Conservation (phyloP, 805 yeast species). For the Citeromyces matritensis region DNA sequence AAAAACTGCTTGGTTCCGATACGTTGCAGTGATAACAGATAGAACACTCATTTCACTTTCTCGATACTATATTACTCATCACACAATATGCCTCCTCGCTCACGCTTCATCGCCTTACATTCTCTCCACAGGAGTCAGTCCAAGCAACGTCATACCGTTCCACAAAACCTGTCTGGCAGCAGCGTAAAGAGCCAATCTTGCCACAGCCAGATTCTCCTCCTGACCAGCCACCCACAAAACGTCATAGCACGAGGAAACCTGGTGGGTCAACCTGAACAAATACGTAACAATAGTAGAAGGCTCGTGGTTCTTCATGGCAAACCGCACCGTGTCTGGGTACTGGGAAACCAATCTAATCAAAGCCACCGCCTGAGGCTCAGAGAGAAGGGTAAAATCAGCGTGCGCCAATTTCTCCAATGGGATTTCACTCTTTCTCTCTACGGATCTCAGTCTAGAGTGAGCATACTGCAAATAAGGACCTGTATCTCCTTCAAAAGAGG, state of each 20-base stretch:
- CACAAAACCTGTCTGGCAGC: constrained; percentile 80
- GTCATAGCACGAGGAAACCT: constrained; percentile 92
- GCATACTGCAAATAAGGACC: constrained; percentile 98
- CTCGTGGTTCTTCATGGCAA: constrained; percentile 73
- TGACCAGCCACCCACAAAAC: constrained; percentile 96
- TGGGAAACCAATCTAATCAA: constrained; percentile 71
- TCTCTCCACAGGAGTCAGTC: constrained; percentile 96
- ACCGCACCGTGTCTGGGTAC: constrained; percentile 81
- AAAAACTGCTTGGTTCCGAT: too few species aligned
- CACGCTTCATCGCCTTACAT: constrained; percentile 52
- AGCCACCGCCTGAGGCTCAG: constrained; percentile 19
- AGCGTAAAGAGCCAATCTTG: constrained; percentile 83
- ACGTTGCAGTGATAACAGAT: too few species aligned
- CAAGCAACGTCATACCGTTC: constrained; percentile 83
- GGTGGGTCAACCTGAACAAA: constrained; percentile 81
- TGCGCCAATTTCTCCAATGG: constrained; percentile 15
- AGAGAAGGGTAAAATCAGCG: constrained; percentile 10
- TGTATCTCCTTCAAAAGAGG: constrained; percentile 96
- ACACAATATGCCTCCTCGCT: too few species aligned
- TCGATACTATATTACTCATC: too few species aligned
- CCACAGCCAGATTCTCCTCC: constrained; percentile 68
- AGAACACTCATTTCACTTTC: too few species aligned
- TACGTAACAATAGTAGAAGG: constrained; percentile 92
- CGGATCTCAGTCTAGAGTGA: constrained; percentile 90
- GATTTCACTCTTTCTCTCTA: constrained; percentile 45